Base-by-base conservation (phyloP, 768 basidiomycete genomes). In the Amanita polypyramis region DNA sequence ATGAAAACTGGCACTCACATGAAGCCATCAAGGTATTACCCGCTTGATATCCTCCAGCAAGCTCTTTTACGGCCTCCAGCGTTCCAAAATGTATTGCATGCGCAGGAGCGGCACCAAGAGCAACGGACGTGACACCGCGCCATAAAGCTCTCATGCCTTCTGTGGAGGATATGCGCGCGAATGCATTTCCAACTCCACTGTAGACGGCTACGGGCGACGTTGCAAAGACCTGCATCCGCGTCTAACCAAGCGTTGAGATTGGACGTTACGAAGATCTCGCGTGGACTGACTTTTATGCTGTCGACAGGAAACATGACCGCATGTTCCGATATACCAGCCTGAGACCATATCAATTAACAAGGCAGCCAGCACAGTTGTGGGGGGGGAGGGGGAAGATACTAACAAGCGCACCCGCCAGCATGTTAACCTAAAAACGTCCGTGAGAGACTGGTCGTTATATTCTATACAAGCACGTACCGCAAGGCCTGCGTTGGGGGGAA, bases 251-350 rank as follows among this genome's bases (percentile, higher is more conserved):
- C 8, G 49, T 43, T 37, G 40, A 47, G n/a, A 15, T 35, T 32
- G 11, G 11, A 27, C 34, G 45, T 33, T 19, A 47, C 47, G 21
- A 17, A 45, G 48, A 15, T 25, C 7, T 10, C 23, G 20, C 43
- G 9, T 51, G 11, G 9, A 67, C 82, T 51, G 50, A 89, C 96
- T 76, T 99, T 99, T 63, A 99, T 97, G 60, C 91, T 95, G 69
- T 99, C 96, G 53, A 98, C 71, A 4, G 96, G 96, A 63, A 89
- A 99, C 86, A 99, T 98, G 62, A 96, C 92, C 25, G 93, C 88
- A 69, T 99, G 96, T 65, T 99, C 96, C 46, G 94, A 93, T 57
- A 99, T 98, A 52, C 96, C 96, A 57, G 96, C 96, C 93, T 95
- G 62, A 20, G 52, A 45, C 48, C 51, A 38, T 40, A 33, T 45